phyloP scores from a whole-genome alignment of 2,329 filamentous ascomycete genomes.

The Penicillium polonicum region DNA sequence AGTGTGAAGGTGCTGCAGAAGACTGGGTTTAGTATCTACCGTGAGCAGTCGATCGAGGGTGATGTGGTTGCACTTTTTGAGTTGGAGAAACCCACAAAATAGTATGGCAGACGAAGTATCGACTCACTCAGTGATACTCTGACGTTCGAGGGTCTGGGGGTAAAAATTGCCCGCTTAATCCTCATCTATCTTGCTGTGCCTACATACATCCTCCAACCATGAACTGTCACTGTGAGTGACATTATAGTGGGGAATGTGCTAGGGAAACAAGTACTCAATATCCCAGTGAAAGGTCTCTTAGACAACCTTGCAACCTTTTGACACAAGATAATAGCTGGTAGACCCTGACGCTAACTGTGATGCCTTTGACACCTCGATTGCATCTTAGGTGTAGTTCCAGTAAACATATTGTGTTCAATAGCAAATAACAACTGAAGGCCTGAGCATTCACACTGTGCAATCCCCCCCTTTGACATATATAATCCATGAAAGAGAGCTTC shows the following conservation, averaged over 20 bases:
- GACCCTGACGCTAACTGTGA: not conserved
- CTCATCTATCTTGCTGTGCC: not conserved
- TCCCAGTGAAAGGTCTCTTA: not conserved
- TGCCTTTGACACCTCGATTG: not conserved
- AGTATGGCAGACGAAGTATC: not conserved
- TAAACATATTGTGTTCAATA: not conserved
- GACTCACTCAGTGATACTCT: not conserved
- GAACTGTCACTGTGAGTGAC: too few relatives aligned
- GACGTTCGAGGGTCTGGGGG: not conserved
- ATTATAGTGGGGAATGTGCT: not conserved
- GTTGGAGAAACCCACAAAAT: constrained; percentile 4
- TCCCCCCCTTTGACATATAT: not conserved
- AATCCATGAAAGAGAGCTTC: not conserved
- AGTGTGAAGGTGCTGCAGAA: constrained; percentile 23
- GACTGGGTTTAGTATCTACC: constrained; percentile 16
- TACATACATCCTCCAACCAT: not conserved
- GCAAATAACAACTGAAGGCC: not conserved
- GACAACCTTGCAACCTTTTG: not conserved
- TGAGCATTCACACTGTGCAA: not conserved
- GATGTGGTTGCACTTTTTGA: constrained; percentile 19
- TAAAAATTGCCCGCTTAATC: not conserved
- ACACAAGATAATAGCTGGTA: not conserved
- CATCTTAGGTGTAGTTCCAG: not conserved
- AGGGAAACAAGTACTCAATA: not conserved
- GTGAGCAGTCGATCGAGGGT: constrained; percentile 15